Percentiles rank a stretch among this genome's conserved stretches.
phyloP scores from a whole-genome alignment of 2,329 filamentous ascomycete genomes.

The Knufia petricola region DNA sequence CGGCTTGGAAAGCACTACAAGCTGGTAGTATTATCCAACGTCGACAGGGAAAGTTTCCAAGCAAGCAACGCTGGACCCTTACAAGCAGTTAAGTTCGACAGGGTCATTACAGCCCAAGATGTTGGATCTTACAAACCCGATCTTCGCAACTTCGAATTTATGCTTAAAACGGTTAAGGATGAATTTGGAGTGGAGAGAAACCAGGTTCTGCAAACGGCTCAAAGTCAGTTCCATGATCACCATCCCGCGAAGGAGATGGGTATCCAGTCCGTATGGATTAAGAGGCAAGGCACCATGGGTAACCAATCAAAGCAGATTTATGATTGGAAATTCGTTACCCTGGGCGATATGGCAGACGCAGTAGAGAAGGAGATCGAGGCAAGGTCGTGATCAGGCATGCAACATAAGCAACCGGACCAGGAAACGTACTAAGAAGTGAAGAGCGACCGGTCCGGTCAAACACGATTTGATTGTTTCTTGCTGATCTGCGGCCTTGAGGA shows the following conservation, averaged over 20 bases:
- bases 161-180: slow-evolving; percentile 44
- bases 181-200: slow-evolving; percentile 44
- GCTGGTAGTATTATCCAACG: slow-evolving; percentile 48
- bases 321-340: slow-evolving; percentile 49
- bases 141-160: slow-evolving; percentile 53
- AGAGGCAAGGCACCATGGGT: slow-evolving; percentile 36
- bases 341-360: slow-evolving; percentile 52
- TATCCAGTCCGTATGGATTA: slow-evolving; percentile 54
- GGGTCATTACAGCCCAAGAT: slow-evolving; percentile 59
- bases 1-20: slow-evolving; percentile 42
- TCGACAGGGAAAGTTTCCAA: slow-evolving; percentile 44
- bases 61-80: slow-evolving; percentile 41
- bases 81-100: slow-evolving; percentile 48
- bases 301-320: slow-evolving; percentile 31
- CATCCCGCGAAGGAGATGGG: slow-evolving; percentile 52
- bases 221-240: slow-evolving; percentile 58
- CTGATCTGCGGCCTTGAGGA: no score
- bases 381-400: neutral
- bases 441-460: no score
- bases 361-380: slow-evolving; percentile 33
- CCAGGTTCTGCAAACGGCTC: slow-evolving; percentile 56
- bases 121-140: slow-evolving; percentile 64
- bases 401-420: no score
- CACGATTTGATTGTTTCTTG: no score
- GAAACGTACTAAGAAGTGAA: no score